phyloP scores from a whole-genome alignment of 345 rosid genomes.

The Salix arbutifolia region DNA sequence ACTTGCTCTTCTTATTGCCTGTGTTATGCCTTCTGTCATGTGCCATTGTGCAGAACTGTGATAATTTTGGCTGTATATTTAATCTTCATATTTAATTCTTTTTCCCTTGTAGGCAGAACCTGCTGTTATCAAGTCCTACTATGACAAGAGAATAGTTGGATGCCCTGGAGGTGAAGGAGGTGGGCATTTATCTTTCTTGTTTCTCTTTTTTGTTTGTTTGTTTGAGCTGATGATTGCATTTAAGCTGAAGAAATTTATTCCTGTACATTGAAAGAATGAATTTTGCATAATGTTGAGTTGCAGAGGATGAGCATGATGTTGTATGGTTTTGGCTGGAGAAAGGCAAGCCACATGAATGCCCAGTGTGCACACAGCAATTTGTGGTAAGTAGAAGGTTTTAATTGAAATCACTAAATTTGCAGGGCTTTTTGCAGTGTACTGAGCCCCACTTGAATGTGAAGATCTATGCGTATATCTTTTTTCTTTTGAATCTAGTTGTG shows the following conservation, averaged over 20 bases:
- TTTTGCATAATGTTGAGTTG: constrained; percentile 1
- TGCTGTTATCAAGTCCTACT: constrained; percentile 64
- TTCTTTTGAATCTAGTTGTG: background rate
- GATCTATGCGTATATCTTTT: background rate
- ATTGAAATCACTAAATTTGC: constrained; percentile 1
- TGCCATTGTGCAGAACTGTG: too few species aligned
- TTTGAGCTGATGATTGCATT: background rate
- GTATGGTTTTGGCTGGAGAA: constrained; percentile 98
- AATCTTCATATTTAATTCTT: background rate
- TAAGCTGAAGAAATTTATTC: background rate
- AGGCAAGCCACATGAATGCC: constrained; percentile 77
- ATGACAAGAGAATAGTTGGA: constrained; percentile 80
- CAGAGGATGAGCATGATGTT: constrained; percentile 95
- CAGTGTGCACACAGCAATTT: constrained; percentile 81
- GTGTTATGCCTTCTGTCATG: background rate
- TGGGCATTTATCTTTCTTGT: constrained; percentile 22
- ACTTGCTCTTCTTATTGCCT: background rate
- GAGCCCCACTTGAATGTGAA: background rate
- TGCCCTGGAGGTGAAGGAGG: constrained; percentile 91
- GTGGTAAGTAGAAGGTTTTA: constrained; percentile 45
- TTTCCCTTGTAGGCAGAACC: constrained; percentile 55
- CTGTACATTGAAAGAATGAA: background rate
- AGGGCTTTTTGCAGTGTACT: background rate
- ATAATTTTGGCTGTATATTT: background rate
- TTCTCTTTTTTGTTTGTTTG: background rate